A percentile compares a stretch with the other conserved stretches of the same genome.
Evolutionary conservation across 116 monocot species (phyloP).

Genomic region (Trichopus zeylanicus): DNA sequence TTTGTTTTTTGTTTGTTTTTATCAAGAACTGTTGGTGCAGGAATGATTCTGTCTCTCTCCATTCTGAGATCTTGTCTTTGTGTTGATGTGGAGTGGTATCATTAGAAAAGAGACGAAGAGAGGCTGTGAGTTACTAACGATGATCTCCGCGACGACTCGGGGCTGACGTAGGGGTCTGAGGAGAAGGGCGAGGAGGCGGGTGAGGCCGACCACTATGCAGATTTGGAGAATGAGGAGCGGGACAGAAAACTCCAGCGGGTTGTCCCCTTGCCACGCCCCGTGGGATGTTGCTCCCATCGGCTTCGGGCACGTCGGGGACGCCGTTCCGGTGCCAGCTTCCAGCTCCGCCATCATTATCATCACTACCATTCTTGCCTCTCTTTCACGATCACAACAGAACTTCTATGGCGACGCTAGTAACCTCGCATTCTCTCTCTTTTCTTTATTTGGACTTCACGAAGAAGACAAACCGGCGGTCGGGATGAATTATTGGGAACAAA

Average conservation of each 20-base stretch:
- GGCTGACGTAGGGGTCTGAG: slow-evolving; percentile 17
- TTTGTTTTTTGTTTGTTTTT: no score
- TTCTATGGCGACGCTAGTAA: no score
- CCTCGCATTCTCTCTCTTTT: no score
- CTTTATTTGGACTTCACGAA: no score
- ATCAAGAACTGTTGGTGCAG: no score
- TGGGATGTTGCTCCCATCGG: slow-evolving; percentile 15
- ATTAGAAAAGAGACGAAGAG: not conserved
- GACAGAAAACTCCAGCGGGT: slow-evolving; percentile 17
- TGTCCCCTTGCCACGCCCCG: slow-evolving; percentile 18
- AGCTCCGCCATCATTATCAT: no score
- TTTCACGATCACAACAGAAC: no score
- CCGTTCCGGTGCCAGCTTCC: no score
- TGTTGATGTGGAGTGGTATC: not conserved
- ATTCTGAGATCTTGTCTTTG: not conserved
- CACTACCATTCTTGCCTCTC: no score
- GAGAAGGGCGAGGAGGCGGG: slow-evolving; percentile 11
- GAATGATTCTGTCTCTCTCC: not conserved
- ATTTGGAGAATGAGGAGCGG: slow-evolving; percentile 18
- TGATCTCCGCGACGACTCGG: slow-evolving; percentile 19
- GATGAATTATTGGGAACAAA: no score
- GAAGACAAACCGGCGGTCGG: no score
- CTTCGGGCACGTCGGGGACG: slow-evolving; percentile 1
- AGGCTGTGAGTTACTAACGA: slow-evolving; percentile 4
- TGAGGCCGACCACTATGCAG: slow-evolving; percentile 13